A percentile compares a stretch with the other conserved stretches of the same genome.
Conservation (phyloP, 805 yeast species). For the Cyberlindnera meyerae region DNA sequence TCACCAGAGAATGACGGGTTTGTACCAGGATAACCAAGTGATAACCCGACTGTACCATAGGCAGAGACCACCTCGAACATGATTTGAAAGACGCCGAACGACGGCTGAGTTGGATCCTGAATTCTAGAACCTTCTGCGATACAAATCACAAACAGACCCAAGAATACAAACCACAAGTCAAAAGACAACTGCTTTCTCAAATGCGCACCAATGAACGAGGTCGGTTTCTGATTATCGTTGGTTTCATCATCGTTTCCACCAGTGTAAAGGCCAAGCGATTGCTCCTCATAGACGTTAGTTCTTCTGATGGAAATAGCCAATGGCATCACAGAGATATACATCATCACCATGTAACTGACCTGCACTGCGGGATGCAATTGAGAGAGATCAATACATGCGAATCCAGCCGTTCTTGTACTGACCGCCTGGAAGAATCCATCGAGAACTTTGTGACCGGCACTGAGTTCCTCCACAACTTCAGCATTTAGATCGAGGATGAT, state of each 20-base stretch:
- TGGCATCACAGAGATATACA: constrained; percentile 96
- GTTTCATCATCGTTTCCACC: constrained; percentile 11
- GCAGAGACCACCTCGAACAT: constrained; percentile 91
- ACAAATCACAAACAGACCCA: constrained; percentile 82
- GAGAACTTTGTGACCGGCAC: constrained; percentile 64
- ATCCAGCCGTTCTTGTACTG: constrained; percentile 92
- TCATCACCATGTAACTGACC: constrained; percentile 91
- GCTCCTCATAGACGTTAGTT: constrained; percentile 97
- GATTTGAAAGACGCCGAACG: constrained; percentile 64
- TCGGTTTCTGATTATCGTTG: constrained; percentile 35
- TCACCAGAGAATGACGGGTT: constrained; percentile 69
- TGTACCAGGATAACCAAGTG: constrained; percentile 72
- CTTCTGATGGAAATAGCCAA: constrained; percentile 93
- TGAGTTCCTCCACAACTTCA: constrained; percentile 44
- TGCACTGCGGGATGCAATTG: constrained; percentile 84
- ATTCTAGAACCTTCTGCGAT: constrained; percentile 75
- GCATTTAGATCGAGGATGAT: constrained; percentile 68
- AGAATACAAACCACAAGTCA: constrained; percentile 88
- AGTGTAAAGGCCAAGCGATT: constrained; percentile 82
- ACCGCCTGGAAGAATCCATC: constrained; percentile 89
- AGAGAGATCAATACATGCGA: constrained; percentile 65
- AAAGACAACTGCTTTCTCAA: constrained; percentile 87
- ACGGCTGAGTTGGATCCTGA: constrained; percentile 34
- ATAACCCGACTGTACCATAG: constrained; percentile 93
- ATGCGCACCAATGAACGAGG: constrained; percentile 79